A percentile compares a stretch with the other conserved stretches of the same genome.
Evolutionary conservation across 306 rosid species (phyloP).

Genomic region (Trichosanthes cucumerina): DNA sequence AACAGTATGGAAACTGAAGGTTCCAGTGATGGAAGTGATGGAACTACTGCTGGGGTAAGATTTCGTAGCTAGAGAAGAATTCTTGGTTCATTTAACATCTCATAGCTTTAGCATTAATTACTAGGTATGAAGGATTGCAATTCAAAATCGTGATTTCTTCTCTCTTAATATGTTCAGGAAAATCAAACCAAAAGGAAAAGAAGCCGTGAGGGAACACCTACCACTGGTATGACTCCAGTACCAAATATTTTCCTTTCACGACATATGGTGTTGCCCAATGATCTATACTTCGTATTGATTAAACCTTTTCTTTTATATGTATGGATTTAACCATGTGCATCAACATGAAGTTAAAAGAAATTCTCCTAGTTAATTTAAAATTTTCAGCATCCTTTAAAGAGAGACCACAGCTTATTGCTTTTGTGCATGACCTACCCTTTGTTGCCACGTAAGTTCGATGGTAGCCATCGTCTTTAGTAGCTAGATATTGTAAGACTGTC

Average conservation of each 20-base stretch:
- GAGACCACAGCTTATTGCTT: neutral
- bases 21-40: constrained; percentile 80
- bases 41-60: constrained; percentile 62
- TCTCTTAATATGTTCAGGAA: constrained; percentile 43
- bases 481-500: neutral
- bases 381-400: neutral
- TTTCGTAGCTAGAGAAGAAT: constrained; percentile 3
- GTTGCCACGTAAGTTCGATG: neutral
- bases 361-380: neutral
- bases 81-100: constrained; percentile 5
- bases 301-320: too few relatives aligned
- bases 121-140: neutral
- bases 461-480: neutral
- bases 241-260: neutral
- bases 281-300: too few relatives aligned
- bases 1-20: constrained; percentile 68
- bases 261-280: neutral
- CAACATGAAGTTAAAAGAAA: neutral
- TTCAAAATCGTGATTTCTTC: neutral
- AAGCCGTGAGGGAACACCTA: constrained; percentile 70
- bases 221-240: constrained; percentile 45
- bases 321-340: too few relatives aligned
- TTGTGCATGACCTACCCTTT: neutral
- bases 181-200: constrained; percentile 63
- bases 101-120: constrained; percentile 8